Evolutionary conservation across 495 filamentous ascomycete genomes (phyloP).

Genomic region (Aspergillus ellipticus): DNA sequence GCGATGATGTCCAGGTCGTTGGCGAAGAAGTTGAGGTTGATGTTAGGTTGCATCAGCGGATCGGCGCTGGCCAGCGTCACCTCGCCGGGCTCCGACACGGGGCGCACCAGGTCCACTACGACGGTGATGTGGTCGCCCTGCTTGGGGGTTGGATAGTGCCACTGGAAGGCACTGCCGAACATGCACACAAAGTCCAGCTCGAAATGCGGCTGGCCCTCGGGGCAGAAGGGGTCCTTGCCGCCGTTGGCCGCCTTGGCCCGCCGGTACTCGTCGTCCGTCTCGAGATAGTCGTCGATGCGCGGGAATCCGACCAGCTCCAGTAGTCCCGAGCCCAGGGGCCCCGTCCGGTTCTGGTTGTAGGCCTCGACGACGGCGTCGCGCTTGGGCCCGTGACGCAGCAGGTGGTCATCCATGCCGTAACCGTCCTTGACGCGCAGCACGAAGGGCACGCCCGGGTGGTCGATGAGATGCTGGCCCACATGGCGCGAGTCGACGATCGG

Average conservation of each 20-base stretch:
- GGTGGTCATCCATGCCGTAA: constrained; percentile 48
- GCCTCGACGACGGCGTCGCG: constrained; percentile 41
- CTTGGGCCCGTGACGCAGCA: constrained; percentile 47
- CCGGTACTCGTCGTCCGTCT: constrained; percentile 46
- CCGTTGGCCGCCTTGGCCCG: constrained; percentile 48
- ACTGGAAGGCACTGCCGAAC: constrained; percentile 61
- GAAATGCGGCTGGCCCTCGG: constrained; percentile 59
- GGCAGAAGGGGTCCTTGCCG: constrained; percentile 55
- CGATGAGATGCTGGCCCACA: constrained; percentile 57
- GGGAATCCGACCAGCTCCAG: constrained; percentile 56
- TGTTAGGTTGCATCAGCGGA: constrained; percentile 49
- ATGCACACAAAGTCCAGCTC: constrained; percentile 62
- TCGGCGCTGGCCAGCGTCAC: constrained; percentile 52
- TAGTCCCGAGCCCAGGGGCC: constrained; percentile 48
- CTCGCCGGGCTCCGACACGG: constrained; percentile 43
- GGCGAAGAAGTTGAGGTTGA: constrained; percentile 60
- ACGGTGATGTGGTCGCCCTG: constrained; percentile 51
- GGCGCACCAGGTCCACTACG: constrained; percentile 58
- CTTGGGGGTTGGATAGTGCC: constrained; percentile 53
- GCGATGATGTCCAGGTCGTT: constrained; percentile 54
- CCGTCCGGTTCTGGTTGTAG: constrained; percentile 47
- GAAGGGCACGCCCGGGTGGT: constrained; percentile 54
- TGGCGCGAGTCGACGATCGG: constrained; percentile 42
- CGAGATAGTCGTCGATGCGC: constrained; percentile 50
- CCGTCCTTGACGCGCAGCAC: constrained; percentile 55